Evolutionary conservation across 495 filamentous ascomycete species (phyloP), one percentile per base, ranked within the genome.

Genomic region (Penicillium egyptiacum): DNA sequence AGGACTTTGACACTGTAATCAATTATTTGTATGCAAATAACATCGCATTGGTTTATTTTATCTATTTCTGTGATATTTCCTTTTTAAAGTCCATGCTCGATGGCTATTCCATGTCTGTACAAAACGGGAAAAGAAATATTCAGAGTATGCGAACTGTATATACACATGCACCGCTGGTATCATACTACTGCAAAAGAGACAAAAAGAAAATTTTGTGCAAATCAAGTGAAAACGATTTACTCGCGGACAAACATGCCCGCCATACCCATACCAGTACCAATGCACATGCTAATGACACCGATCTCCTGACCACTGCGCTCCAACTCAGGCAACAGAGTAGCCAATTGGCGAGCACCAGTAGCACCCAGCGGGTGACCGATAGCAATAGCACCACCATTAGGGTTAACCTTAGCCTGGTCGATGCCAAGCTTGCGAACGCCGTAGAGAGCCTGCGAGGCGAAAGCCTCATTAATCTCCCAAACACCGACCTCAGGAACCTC

Each of bases 401-500:
- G 91, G 74, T 97, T 97, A 1, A 97, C 86, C 76, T 79, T 81
- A 4, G 80, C 81, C 60, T 81, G 72, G 60, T 80, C 80, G 76
- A 85, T 82, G 9, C 90, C 90, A 17, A 96, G 75, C 71, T 86
- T 81, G 61, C 89, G 75, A 33, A 90, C 69, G 65, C 88, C 93
- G 75, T 95, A 89, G 10, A 96, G 68, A 12, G 89, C 86, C 75
- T 97, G 92, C 52, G 86, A 89, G 4, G 92, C 92, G 74, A 96
- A 97, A 19, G 92, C 92, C 80, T 96, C 92, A 71, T 96, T 97
- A 69, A 97, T 86, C 80, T 97, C 92, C 91, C 91, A 96, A n/a
- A 93, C 75, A 6, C 87, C 82, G 0, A 97, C 86, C 47, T 97
- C 90, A 10, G 77, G 73, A 6, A 76, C 84, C 47, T 65, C 63